Evolutionary conservation across 148 eudicot genomes (phyloP), one percentile per base, ranked within the genome.

Genomic region (Linanthus parryae): DNA sequence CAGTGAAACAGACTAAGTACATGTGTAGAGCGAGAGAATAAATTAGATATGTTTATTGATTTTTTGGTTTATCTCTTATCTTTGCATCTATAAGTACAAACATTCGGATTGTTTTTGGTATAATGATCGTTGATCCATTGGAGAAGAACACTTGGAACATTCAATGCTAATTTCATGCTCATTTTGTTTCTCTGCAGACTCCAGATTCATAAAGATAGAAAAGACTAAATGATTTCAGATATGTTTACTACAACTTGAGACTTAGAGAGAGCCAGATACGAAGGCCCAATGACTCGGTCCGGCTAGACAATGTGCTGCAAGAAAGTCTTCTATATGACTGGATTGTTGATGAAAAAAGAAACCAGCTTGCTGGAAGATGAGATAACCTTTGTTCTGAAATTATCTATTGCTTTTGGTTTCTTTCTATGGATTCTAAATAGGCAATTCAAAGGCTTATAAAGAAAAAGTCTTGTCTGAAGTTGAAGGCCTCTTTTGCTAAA

Each of bases 161-260:
- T n/a, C n/a, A n/a, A n/a, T n/a, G n/a, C n/a, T n/a, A n/a, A n/a
- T n/a, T n/a, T n/a, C n/a, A n/a, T n/a, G n/a, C n/a, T n/a, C n/a
- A n/a, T n/a, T n/a, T n/a, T n/a, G n/a, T n/a, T n/a, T n/a, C n/a
- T n/a, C n/a, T n/a, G n/a, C n/a, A n/a, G n/a, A n/a, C n/a, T n/a
- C n/a, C n/a, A n/a, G n/a, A n/a, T n/a, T n/a, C n/a, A n/a, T n/a
- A n/a, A n/a, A n/a, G n/a, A 11, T 88, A 80, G 66, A 85, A 82
- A 72, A 78, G 69, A 56, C 64, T 82, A 49, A 71, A 72, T 61
- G 97, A 90, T 60, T 52, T 81, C 25, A 60, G 74, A 13, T 82
- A 71, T 48, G 81, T 77, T 60, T 95, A 90, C 60, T 85, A 90
- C 62, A 90, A 90, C 54, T 72, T 90, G 72, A 76, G 95, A 57